A percentile compares a stretch with the other conserved stretches of the same genome.
phyloP scores from a whole-genome alignment of 2,329 filamentous ascomycete species.

The Pseudonectria foliicola region DNA sequence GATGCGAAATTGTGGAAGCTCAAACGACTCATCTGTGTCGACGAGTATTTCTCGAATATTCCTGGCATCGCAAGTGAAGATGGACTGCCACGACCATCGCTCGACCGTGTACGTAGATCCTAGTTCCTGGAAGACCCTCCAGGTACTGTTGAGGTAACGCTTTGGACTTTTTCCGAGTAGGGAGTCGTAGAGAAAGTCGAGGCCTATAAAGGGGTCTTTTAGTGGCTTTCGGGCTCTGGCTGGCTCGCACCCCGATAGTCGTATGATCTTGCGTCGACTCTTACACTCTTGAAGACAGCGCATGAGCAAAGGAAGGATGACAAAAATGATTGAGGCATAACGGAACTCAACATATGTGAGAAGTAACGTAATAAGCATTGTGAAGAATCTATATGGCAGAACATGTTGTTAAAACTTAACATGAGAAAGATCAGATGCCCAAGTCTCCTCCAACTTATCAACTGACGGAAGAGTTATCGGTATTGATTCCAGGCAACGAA shows the following conservation, averaged over 20 bases:
- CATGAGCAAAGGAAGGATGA: constrained; percentile 12
- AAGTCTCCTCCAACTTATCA: no score
- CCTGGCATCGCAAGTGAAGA: constrained; percentile 36
- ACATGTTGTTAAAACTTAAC: no score
- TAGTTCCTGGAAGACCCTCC: constrained; percentile 19
- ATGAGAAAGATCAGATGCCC: no score
- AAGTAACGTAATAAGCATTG: constrained; percentile 12
- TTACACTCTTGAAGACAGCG: constrained; percentile 9
- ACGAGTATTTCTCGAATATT: constrained; percentile 51
- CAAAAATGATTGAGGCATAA: constrained; percentile 8
- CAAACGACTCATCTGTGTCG: constrained; percentile 44
- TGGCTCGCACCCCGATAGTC: constrained; percentile 16
- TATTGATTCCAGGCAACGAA: no score
- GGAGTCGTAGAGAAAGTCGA: constrained; percentile 28
- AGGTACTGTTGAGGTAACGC: constrained; percentile 23
- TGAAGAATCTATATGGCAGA: constrained; percentile 2
- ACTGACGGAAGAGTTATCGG: no score
- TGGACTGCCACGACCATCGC: constrained; percentile 26
- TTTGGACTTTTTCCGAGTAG: constrained; percentile 20
- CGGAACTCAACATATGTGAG: background rate
- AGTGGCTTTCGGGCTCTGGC: constrained; percentile 17
- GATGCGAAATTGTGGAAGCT: constrained; percentile 29
- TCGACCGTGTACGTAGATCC: constrained; percentile 27
- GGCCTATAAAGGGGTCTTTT: constrained; percentile 25
- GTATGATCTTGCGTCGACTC: constrained; percentile 10